Percentiles rank a stretch among this genome's conserved stretches.
Conservation (phyloP, 805 yeast species). For the Candida xiaguanensis region DNA sequence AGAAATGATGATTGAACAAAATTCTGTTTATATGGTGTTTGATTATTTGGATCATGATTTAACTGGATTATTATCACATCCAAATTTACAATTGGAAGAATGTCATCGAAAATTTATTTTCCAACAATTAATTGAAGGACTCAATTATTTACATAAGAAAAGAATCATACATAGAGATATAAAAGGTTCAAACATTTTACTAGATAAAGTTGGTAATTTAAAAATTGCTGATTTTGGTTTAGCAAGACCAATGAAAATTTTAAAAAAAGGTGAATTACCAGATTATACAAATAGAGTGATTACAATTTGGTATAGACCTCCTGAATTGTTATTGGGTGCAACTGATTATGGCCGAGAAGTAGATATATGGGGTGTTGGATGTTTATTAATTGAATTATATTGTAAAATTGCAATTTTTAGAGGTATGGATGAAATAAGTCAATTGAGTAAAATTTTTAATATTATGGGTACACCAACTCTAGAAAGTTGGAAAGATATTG, state of each 20-base stretch:
- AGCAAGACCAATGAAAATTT: constrained; percentile 69
- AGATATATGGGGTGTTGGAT: constrained; percentile 97
- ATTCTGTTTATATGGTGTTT: constrained; percentile 81
- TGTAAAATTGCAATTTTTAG: constrained; percentile 74
- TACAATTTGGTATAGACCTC: constrained; percentile 97
- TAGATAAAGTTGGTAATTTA: constrained; percentile 58
- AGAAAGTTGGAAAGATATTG: constrained; percentile 75
- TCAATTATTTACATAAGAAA: constrained; percentile 63
- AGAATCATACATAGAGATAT: constrained; percentile 76
- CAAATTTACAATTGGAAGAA: constrained; percentile 56
- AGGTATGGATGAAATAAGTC: constrained; percentile 86
- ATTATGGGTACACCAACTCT: constrained; percentile 83
- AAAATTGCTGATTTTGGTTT: constrained; percentile 82
- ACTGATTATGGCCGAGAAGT: constrained; percentile 88
- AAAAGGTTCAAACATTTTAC: constrained; percentile 73
- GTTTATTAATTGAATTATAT: constrained; percentile 79
- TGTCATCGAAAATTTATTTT: constrained; percentile 67
- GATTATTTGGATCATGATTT: constrained; percentile 93
- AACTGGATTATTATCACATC: constrained; percentile 80
- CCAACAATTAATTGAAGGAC: constrained; percentile 63
- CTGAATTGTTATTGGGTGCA: constrained; percentile 85
- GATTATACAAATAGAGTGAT: constrained; percentile 95
- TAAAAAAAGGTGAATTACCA: constrained; percentile 49
- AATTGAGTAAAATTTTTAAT: constrained; percentile 69
- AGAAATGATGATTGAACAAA: constrained; percentile 85